Evolutionary conservation across 1,284 basidiomycete genomes (phyloP).

Genomic region (Sporisorium reilianum): DNA sequence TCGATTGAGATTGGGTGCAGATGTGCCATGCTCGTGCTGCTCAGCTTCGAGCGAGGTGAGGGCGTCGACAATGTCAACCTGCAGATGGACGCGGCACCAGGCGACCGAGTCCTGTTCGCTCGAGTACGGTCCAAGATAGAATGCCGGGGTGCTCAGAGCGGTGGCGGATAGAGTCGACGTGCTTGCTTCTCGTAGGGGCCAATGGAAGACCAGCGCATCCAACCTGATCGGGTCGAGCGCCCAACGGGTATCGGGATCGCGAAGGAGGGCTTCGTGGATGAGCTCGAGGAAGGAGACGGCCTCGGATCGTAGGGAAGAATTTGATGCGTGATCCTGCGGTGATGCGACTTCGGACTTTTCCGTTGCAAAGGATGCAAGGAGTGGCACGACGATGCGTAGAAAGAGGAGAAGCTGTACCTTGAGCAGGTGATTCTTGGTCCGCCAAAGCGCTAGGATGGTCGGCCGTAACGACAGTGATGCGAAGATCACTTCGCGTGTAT

Average conservation of each 20-base stretch:
- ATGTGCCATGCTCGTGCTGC: background rate
- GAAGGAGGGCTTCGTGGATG: constrained; percentile 21
- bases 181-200: background rate
- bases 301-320: constrained; percentile 3
- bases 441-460: constrained; percentile 34
- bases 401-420: constrained; percentile 56
- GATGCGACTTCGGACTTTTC: constrained; percentile 20
- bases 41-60: background rate
- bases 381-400: constrained; percentile 40
- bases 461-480: constrained; percentile 28
- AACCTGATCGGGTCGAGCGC: constrained; percentile 29
- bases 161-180: background rate
- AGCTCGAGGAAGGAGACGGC: constrained; percentile 11
- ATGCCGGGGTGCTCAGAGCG: constrained; percentile 16
- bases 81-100: constrained; percentile 31
- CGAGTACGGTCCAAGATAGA: constrained; percentile 21
- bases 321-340: background rate
- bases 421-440: constrained; percentile 47
- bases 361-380: constrained; percentile 20
- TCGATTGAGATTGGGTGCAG: background rate
- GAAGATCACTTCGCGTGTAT: constrained; percentile 21
- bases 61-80: constrained; percentile 27
- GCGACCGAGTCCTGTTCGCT: constrained; percentile 17
- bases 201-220: constrained; percentile 24
- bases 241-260: constrained; percentile 36